Evolutionary conservation across 441 rosid genomes (phyloP).

Genomic region (Biscutella laevigata): DNA sequence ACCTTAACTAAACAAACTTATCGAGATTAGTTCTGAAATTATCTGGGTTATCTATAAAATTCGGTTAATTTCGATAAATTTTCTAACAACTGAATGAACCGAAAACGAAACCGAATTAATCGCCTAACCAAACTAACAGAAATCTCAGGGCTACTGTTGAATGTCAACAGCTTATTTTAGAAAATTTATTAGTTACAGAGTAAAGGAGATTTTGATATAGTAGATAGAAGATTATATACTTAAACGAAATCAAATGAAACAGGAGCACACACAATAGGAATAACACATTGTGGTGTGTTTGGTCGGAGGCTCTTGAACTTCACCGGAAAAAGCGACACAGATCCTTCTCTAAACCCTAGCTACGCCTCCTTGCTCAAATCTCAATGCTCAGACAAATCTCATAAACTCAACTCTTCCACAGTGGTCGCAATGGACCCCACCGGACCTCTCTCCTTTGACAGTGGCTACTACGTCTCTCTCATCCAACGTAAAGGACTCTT

Average conservation of each 20-base stretch:
- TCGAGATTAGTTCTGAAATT: no score
- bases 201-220: no score
- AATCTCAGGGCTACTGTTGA: no score
- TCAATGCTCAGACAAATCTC: slow-evolving; percentile 29
- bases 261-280: slow-evolving; percentile 74
- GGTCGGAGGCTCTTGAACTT: slow-evolving; percentile 55
- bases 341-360: slow-evolving; percentile 41
- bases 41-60: no score
- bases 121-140: no score
- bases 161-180: no score
- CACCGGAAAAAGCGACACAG: slow-evolving; percentile 56
- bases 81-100: no score
- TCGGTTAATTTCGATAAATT: no score
- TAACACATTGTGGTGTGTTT: slow-evolving; percentile 46
- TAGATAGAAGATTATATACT: no score
- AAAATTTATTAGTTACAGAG: no score
- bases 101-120: no score
- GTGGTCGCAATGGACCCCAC: slow-evolving; percentile 46
- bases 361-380: slow-evolving; percentile 42
- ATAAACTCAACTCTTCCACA: slow-evolving; percentile 22
- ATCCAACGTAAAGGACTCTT: slow-evolving; percentile 38
- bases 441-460: slow-evolving; percentile 33
- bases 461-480: slow-evolving; percentile 32
- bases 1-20: no score
- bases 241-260: not conserved